A percentile compares a stretch with the other conserved stretches of the same genome.
Evolutionary conservation across 2,329 filamentous ascomycete species (phyloP).

Genomic region (Pyrenochaeta sp.): DNA sequence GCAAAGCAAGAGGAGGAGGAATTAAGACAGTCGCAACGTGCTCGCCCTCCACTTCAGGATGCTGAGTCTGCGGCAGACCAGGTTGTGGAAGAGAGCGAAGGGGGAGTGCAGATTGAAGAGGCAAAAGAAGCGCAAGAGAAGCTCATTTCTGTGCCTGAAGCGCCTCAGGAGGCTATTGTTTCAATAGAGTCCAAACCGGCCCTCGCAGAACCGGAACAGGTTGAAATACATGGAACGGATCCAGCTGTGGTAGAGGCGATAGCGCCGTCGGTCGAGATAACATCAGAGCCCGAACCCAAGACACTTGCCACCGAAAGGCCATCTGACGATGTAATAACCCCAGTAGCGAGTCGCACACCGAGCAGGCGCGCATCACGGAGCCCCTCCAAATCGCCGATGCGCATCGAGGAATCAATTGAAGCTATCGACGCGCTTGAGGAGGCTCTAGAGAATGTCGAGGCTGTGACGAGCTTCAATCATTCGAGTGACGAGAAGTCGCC

Average conservation of each 20-base stretch:
- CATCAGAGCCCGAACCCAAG: conserved; percentile 40
- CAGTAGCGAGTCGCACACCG: conserved; percentile 28
- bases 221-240: conserved; percentile 3
- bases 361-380: conserved; percentile 34
- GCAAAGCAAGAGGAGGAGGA: conserved; percentile 46
- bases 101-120: conserved; percentile 1
- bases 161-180: background rate
- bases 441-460: conserved; percentile 58
- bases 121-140: conserved; percentile 4
- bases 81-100: conserved; percentile 12
- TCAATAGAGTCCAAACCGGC: conserved; percentile 2
- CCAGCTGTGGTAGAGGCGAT: conserved; percentile 8
- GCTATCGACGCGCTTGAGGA: conserved; percentile 63
- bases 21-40: conserved; percentile 31
- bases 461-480: conserved; percentile 47
- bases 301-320: conserved; percentile 37
- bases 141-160: background rate
- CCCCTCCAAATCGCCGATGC: conserved; percentile 43
- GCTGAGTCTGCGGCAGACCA: conserved; percentile 13
- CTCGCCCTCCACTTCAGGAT: conserved; percentile 13
- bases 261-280: conserved; percentile 29
- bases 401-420: conserved; percentile 58
- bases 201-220: conserved; percentile 4
- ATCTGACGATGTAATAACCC: conserved; percentile 32
- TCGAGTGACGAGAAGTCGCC: conserved; percentile 41